Evolutionary conservation across 2,329 filamentous ascomycete genomes (phyloP), one percentile per base, ranked within the genome.

Genomic region (Calonectria multiphialidica): DNA sequence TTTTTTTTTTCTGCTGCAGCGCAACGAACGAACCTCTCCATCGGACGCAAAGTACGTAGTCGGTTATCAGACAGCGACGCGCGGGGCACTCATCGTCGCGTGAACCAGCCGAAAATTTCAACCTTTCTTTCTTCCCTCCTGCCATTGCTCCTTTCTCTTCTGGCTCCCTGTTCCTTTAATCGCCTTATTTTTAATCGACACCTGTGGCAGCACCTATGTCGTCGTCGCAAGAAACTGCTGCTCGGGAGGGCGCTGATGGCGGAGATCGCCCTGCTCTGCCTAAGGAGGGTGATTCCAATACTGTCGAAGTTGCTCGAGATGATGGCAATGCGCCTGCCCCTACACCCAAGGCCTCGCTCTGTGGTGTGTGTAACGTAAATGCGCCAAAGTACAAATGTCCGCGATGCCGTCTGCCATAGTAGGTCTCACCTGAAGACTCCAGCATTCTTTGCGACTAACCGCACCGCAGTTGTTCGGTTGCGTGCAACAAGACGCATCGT

Each of bases 321-420:
- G 62, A 47, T 37, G 55, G 68, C 47, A 25, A 57, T 44, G 64
- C 68, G 28, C 47, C 61, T 30, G 53, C 66, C 30, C 44, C 62
- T 37, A 53, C 70, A 40, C 64, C 71, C 28, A 72, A 74, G 13
- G 61, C 76, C 49, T 76, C 77, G 21, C 73, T 80, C 2, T 93
- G 91, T 76, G 86, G 87, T 6, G 84, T 91, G 37, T 93, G 91
- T 80, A 80, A 87, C 33, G 78, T 81, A 40, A 85, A 85, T 5
- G 83, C 87, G 23, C 86, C 85, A 35, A 92, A 91, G 80, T 93
- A 93, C 82, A 93, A 91, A 77, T 93, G 91, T 74, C 85, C 89
- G n/a, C 86, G 86, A 33, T 93, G 91, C 79, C 82, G 86, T 59
- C 77, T 89, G 25, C 87, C 88, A 72, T 92, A 91, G 91, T 93